Conservation (phyloP, 352 stramenopile species). For the Detonula confervacea region DNA sequence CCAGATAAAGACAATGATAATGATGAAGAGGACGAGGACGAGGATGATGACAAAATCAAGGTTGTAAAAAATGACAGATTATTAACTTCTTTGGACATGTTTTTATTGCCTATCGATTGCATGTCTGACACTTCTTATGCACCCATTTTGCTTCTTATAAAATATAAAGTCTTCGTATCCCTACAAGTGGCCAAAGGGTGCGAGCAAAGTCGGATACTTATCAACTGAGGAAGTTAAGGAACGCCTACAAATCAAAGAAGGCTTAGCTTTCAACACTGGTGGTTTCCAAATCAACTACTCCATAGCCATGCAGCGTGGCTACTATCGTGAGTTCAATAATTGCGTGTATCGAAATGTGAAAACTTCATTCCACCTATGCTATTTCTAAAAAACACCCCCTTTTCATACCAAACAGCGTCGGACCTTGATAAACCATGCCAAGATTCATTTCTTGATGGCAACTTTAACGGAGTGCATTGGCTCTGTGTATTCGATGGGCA, state of each 20-base stretch:
- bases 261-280: neutral
- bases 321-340: neutral
- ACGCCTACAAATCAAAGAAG: neutral
- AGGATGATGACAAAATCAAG: neutral
- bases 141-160: neutral
- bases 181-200: neutral
- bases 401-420: too few relatives aligned
- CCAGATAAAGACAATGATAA: neutral
- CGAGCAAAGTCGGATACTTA: neutral
- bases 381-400: too few relatives aligned
- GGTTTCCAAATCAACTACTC: neutral
- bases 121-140: too few relatives aligned
- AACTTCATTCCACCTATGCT: too few relatives aligned
- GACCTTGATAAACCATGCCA: neutral
- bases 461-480: neutral
- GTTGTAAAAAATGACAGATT: too few relatives aligned
- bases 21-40: neutral
- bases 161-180: neutral
- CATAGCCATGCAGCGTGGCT: neutral
- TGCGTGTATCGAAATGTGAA: too few relatives aligned
- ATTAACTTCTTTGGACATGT: too few relatives aligned
- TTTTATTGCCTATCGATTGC: too few relatives aligned
- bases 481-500: slow-evolving; percentile 91
- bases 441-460: neutral
- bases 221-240: neutral